phyloP scores from a whole-genome alignment of 148 eudicot species.

The Diospyros lotus region DNA sequence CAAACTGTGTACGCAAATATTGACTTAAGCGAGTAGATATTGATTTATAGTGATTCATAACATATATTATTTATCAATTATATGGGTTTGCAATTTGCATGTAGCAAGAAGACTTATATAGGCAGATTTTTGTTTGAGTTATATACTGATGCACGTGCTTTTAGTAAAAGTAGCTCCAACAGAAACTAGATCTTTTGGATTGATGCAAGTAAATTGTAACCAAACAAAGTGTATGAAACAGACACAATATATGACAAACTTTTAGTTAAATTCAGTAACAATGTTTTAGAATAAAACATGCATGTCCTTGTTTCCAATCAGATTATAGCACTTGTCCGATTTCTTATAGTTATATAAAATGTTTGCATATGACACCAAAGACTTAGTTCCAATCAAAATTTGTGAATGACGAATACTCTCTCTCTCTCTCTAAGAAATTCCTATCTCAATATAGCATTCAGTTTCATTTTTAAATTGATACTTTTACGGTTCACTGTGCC shows the following conservation, averaged over 20 bases:
- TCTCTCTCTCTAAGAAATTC: neutral
- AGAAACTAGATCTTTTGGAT: neutral
- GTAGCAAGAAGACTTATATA: too few species aligned
- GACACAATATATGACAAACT: too few species aligned
- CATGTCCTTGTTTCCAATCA: too few species aligned
- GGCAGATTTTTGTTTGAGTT: neutral
- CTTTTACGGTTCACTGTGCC: neutral
- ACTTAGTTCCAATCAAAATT: too few species aligned
- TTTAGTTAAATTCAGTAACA: too few species aligned
- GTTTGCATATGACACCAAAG: too few species aligned
- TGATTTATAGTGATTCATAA: neutral
- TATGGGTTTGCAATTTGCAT: neutral
- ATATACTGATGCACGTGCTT: neutral
- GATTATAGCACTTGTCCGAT: too few species aligned
- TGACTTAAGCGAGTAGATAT: neutral
- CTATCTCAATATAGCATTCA: neutral
- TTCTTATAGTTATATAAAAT: too few species aligned
- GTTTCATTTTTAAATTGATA: neutral
- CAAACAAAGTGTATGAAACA: neutral
- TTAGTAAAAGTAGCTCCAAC: too few species aligned
- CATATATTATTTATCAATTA: neutral
- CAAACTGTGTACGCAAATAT: neutral
- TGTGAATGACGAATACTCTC: too few species aligned
- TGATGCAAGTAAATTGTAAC: neutral
- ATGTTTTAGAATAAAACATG: too few species aligned